Conservation (phyloP, 2,329 filamentous ascomycete genomes). For the Apiospora pterosperma region DNA sequence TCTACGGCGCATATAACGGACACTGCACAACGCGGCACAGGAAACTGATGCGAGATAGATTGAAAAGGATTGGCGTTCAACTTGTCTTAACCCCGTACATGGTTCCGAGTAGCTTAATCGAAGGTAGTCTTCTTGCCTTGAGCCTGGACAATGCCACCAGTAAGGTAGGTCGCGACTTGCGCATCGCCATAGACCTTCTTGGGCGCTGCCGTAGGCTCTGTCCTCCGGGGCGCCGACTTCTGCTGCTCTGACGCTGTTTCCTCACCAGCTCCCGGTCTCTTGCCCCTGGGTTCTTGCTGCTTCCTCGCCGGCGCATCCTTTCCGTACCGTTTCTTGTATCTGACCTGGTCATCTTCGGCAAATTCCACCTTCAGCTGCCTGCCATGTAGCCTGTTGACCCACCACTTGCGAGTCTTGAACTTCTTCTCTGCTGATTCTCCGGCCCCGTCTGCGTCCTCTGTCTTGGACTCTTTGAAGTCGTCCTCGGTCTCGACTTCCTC, state of each 20-base stretch:
- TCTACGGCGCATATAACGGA: neutral
- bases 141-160: constrained; percentile 73
- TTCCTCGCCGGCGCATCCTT: constrained; percentile 54
- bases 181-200: constrained; percentile 40
- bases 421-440: constrained; percentile 46
- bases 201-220: neutral
- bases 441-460: constrained; percentile 40
- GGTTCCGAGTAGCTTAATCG: constrained; percentile 45
- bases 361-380: constrained; percentile 84
- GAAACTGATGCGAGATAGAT: neutral
- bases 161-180: constrained; percentile 58
- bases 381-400: constrained; percentile 80
- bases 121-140: constrained; percentile 82
- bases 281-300: constrained; percentile 20
- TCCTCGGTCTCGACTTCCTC: constrained; percentile 61
- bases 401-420: constrained; percentile 67
- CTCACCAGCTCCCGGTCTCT: constrained; percentile 23
- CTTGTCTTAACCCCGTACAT: neutral
- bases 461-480: constrained; percentile 51
- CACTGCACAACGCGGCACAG: neutral
- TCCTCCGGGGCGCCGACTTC: neutral
- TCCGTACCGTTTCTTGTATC: constrained; percentile 93
- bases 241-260: neutral
- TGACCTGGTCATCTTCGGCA: constrained; percentile 81
- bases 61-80: neutral